phyloP scores from a whole-genome alignment of 306 rosid species.

The Cucurbita argyrosperma region DNA sequence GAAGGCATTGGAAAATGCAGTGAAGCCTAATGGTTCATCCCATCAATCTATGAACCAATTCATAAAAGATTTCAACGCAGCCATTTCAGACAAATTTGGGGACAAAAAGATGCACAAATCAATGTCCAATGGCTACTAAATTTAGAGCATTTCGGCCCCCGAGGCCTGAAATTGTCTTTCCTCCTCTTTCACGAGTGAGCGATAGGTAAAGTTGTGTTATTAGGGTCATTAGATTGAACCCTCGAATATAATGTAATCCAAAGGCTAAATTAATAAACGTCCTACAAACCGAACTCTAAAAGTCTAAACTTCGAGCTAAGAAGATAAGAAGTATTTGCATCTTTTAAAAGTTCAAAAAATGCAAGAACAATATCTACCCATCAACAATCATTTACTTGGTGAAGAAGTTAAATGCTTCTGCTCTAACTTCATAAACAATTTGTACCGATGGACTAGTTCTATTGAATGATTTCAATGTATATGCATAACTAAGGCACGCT shows the following conservation, averaged over 20 bases:
- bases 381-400: background rate
- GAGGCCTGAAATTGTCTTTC: too few relatives aligned
- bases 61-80: constrained; percentile 14
- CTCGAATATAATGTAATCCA: too few relatives aligned
- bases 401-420: background rate
- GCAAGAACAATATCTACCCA: background rate
- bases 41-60: constrained; percentile 21
- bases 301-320: background rate
- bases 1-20: constrained; percentile 20
- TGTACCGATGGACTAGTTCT: background rate
- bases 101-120: background rate
- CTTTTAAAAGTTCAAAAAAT: background rate
- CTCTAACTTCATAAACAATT: background rate
- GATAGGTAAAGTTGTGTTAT: too few relatives aligned
- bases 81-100: background rate
- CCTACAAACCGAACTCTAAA: background rate
- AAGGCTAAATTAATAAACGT: too few relatives aligned
- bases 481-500: background rate
- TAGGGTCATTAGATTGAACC: too few relatives aligned
- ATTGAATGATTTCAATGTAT: background rate
- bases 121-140: background rate
- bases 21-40: constrained; percentile 27
- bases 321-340: background rate
- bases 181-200: too few relatives aligned
- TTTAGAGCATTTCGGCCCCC: too few relatives aligned